Percentiles rank a stretch among this genome's conserved stretches.
Conservation (phyloP, 2,329 filamentous ascomycete genomes). For the Albophoma yamanashiensis region DNA sequence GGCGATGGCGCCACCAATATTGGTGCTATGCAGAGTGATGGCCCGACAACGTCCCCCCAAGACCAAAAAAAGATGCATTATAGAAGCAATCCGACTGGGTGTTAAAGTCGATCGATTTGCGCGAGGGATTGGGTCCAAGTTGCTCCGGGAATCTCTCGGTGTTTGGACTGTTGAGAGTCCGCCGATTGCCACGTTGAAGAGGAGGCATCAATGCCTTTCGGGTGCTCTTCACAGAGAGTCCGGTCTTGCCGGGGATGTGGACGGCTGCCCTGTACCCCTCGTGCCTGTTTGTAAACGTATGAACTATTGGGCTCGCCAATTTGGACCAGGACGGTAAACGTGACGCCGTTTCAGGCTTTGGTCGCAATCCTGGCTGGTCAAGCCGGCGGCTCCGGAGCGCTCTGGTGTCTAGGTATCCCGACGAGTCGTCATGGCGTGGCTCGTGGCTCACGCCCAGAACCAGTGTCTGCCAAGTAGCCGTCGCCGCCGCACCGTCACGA, state of each 20-base stretch:
- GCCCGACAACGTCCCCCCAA: background rate
- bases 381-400: background rate
- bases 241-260: background rate
- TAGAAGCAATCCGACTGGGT: background rate
- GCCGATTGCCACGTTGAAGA: background rate
- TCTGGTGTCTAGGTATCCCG: background rate
- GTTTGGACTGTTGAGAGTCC: background rate
- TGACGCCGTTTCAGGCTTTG: background rate
- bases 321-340: background rate
- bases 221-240: background rate
- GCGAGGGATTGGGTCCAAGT: background rate
- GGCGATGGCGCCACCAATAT: background rate
- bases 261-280: background rate
- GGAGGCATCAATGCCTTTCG: background rate
- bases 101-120: background rate
- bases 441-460: background rate
- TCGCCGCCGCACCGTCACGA: background rate
- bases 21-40: background rate
- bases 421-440: background rate
- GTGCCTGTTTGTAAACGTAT: background rate
- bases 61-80: background rate
- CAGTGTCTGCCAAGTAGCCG: background rate
- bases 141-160: background rate
- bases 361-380: background rate
- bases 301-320: background rate